Percentiles rank a stretch among this genome's conserved stretches.
Evolutionary conservation across 1,139 yeast species (phyloP).

Genomic region (Pneumocystis canis): DNA sequence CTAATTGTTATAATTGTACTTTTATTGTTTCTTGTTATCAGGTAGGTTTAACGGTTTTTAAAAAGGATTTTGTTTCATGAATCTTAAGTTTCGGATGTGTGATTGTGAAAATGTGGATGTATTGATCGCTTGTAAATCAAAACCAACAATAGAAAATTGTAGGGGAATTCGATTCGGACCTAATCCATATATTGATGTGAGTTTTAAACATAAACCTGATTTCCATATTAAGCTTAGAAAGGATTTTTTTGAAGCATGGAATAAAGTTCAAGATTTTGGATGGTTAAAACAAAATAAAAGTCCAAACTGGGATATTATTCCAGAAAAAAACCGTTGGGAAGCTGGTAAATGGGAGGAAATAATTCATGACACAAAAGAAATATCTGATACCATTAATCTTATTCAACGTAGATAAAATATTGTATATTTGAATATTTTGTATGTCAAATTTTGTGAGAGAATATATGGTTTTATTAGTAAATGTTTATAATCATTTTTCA

Average conservation of each 20-base stretch:
- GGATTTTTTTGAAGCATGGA: background rate
- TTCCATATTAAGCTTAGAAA: background rate
- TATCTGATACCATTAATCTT: background rate
- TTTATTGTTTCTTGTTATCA: background rate
- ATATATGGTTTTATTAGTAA: background rate
- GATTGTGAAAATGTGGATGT: background rate
- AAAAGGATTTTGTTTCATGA: background rate
- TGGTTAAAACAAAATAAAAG: background rate
- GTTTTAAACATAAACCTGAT: background rate
- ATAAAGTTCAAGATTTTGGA: background rate
- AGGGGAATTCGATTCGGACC: background rate
- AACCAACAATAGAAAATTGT: background rate
- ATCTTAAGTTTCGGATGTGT: background rate
- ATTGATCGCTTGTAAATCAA: background rate
- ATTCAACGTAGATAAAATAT: background rate
- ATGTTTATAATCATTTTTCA: background rate
- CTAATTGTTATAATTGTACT: background rate
- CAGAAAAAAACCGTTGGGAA: background rate
- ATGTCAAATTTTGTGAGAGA: background rate
- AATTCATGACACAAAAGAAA: background rate
- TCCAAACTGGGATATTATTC: background rate
- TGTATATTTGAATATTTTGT: background rate
- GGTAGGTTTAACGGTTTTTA: background rate
- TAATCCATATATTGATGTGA: background rate
- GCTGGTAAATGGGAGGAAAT: background rate